Base-by-base conservation (phyloP, 2,329 filamentous ascomycete species). In the Knufia fluminis region DNA sequence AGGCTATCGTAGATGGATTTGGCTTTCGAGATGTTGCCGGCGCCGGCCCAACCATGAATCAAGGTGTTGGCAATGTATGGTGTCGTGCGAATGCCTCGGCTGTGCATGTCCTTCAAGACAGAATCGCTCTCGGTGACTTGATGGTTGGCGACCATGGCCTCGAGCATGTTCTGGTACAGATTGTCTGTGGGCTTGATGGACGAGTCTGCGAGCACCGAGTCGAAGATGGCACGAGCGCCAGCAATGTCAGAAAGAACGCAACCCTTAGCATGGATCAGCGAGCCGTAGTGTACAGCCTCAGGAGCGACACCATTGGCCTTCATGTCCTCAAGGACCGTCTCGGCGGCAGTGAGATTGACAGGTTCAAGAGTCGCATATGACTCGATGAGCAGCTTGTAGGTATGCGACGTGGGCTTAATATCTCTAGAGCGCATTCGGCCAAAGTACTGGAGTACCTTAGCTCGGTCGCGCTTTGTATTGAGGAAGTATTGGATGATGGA, bases 401-500 rank as follows among this genome's bases (percentile, higher is more conserved):
- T 98, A 70, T 98, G 92, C 54, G 88, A 85, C 1, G 92, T 97
- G 1, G 92, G 91, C 52, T 85, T 75, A 63, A 98, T 98, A 50
- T 83, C 81, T 71, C 84, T 86, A 19, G 80, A 76, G 65, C 84
- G 81, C 92, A 98, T 97, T 54, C 91, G 86, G 68, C 94, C 84
- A 64, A 94, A 97, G 75, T 97, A 98, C 26, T 83, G 77, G 20
- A 98, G 76, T 3, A 96, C 91, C 79, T 97, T 97, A 66, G 76
- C 72, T 71, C 92, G 91, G 67, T 98, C 91, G 47, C 89, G 87
- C 79, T 97, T 97, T 49, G 91, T 97, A 50, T 87, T 94, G 59
- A 97, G 75, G 79, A 97, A 98, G 72, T 95, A 97, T 66, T 98
- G 92, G 81, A 98, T 98, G 82, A 98, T 86, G 69, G 88, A 94